Conservation (phyloP, 208 protist genomes). For the Strigomonas culicis region DNA sequence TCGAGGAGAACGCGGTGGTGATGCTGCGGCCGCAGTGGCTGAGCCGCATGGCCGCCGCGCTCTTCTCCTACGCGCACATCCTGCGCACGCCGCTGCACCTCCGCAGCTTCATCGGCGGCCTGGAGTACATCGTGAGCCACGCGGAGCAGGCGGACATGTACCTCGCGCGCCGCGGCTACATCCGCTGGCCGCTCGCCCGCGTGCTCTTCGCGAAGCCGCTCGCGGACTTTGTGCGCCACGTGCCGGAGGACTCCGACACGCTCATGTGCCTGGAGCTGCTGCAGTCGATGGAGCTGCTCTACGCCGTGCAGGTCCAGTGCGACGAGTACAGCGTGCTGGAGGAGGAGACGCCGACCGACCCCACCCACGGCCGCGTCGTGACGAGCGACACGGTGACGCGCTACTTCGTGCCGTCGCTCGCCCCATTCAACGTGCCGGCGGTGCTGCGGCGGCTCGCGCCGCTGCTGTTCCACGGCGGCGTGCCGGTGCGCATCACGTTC, state of each 20-base stretch:
- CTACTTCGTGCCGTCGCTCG: constrained; percentile 83
- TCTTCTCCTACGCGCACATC: constrained; percentile 88
- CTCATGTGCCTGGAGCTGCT: constrained; percentile 80
- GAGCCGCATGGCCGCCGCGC: constrained; percentile 60
- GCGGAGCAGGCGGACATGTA: constrained; percentile 76
- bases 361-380: constrained; percentile 29
- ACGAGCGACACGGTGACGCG: constrained; percentile 32
- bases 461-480: constrained; percentile 74
- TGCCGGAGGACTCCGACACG: constrained; percentile 71
- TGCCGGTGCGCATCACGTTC: constrained; percentile 72
- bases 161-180: constrained; percentile 67
- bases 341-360: constrained; percentile 64
- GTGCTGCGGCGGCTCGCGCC: constrained; percentile 58
- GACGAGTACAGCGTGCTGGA: constrained; percentile 58
- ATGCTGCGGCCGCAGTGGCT: constrained; percentile 82
- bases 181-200: constrained; percentile 72
- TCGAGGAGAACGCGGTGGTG: constrained; percentile 67
- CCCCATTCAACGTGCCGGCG: constrained; percentile 46
- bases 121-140: constrained; percentile 73
- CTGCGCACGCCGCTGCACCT: constrained; percentile 79
- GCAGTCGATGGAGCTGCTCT: constrained; percentile 64
- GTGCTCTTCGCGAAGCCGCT: constrained; percentile 68
- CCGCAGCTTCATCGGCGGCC: constrained; percentile 77
- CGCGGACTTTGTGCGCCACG: constrained; percentile 43
- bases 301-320: constrained; percentile 58